phyloP scores from a whole-genome alignment of 768 basidiomycete genomes.

The Cystobasidium ongulense region DNA sequence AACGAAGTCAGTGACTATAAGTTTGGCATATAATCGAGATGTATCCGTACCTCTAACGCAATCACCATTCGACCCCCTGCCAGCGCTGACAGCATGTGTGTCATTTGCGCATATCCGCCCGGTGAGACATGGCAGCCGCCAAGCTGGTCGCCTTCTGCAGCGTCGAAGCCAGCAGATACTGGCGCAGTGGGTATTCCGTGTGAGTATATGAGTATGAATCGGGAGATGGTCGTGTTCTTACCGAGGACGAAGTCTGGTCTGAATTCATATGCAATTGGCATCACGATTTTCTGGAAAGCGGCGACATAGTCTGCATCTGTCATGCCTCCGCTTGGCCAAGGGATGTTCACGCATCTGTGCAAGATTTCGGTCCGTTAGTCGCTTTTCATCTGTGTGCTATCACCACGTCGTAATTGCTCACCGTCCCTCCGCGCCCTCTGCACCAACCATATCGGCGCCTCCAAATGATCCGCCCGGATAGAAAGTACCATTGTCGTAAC shows the following conservation, averaged over 20 bases:
- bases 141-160: constrained; percentile 81
- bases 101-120: constrained; percentile 94
- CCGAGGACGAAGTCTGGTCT: constrained; percentile 92
- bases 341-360: constrained; percentile 81
- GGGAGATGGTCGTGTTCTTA: constrained; percentile 48
- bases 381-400: too few species aligned
- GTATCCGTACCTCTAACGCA: constrained; percentile 68
- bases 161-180: constrained; percentile 99
- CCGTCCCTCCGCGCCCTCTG: constrained; percentile 66
- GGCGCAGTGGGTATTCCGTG: too few species aligned
- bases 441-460: constrained; percentile 73
- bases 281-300: constrained; percentile 87
- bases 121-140: constrained; percentile 88
- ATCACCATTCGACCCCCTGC: constrained; percentile 83
- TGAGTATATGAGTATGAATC: neutral
- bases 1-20: neutral
- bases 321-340: constrained; percentile 83
- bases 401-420: constrained; percentile 44
- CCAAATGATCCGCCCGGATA: constrained; percentile 92
- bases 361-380: constrained; percentile 21
- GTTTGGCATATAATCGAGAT: neutral
- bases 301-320: constrained; percentile 86
- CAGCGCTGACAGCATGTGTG: constrained; percentile 83
- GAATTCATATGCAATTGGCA: constrained; percentile 97
- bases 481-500: constrained; percentile 81